phyloP scores from a whole-genome alignment of 495 filamentous ascomycete genomes.

The Achaetomiella virescens region DNA sequence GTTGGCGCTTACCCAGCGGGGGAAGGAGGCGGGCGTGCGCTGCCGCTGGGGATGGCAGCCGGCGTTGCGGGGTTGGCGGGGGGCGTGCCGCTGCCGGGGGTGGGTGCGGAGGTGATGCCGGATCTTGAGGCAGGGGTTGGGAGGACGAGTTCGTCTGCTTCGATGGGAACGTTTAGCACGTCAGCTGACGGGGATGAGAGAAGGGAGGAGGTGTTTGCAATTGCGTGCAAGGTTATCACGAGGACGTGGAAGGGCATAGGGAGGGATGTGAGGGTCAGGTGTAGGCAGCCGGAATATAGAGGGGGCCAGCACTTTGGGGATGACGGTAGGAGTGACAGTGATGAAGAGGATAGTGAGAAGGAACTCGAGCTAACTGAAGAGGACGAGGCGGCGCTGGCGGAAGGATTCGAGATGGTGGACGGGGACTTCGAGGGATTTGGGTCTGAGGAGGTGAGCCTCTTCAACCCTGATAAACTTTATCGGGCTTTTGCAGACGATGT shows the following conservation, averaged over 20 bases:
- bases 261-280: not conserved
- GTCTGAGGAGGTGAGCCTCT: too few species aligned
- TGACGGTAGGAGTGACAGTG: not conserved
- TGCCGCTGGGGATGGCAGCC: not conserved
- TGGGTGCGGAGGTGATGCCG: not conserved
- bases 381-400: not conserved
- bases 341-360: not conserved
- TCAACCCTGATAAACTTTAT: too few species aligned
- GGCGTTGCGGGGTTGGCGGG: not conserved
- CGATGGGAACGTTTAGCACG: not conserved
- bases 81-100: not conserved
- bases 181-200: not conserved
- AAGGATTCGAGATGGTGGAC: not conserved
- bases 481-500: too few species aligned
- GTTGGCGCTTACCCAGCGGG: too few species aligned
- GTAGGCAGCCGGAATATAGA: not conserved
- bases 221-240: not conserved
- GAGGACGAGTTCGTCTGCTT: not conserved
- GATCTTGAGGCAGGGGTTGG: not conserved
- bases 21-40: not conserved
- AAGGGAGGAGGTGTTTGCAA: slow-evolving; percentile 1
- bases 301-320: not conserved
- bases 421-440: not conserved
- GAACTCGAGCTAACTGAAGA: not conserved
- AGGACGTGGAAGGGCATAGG: not conserved